Base-by-base conservation (phyloP, 1,284 basidiomycete species). In the Lentinula novae-zelandiae region DNA sequence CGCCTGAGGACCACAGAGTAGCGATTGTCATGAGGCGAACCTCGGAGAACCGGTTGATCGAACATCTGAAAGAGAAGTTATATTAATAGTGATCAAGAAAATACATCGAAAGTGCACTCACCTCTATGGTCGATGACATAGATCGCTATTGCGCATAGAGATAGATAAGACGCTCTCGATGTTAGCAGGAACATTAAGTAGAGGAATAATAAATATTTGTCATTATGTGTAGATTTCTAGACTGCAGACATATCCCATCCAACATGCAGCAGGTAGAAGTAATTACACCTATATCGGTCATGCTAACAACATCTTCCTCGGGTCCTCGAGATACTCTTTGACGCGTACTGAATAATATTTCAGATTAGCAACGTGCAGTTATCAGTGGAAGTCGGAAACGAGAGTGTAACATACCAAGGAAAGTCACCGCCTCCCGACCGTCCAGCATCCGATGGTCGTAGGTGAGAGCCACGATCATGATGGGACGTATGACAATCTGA, bases 381-480 rank as follows among this genome's bases (percentile, higher is more conserved):
- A 1, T n/a, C 0, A 27, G 27, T 4, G 27, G 52, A 60, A 44
- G 66, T 52, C 33, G 27, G 36, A 38, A 51, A 36, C 57, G 38
- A 22, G 52, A 15, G 9, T 27, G 44, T 57, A 33, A 59, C 90
- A 71, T 70, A 93, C 94, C 94, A 66, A 99, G 89, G 94, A 99
- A 98, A 44, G 95, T 97, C 61, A 96, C 93, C 44, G 93, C 96
- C 78, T 99, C 96, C 69, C 96, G 83, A 52, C 96, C 96, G 72
- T 99, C 96, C 66, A 99, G 83, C 70, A 99, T 78, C 67, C 96
- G 85, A 79, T 99, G 96, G 78, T 99, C 96, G 75, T 98, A 98
- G 2, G 95, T 97, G 63, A 96, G 83, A 15, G 93, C 93, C 63
- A 95, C 87, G 61, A 97, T 87, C 96, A 98, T 98, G 78, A 98